Conservation (phyloP, 805 yeast genomes). For the Diddensiella santjacobensis region DNA sequence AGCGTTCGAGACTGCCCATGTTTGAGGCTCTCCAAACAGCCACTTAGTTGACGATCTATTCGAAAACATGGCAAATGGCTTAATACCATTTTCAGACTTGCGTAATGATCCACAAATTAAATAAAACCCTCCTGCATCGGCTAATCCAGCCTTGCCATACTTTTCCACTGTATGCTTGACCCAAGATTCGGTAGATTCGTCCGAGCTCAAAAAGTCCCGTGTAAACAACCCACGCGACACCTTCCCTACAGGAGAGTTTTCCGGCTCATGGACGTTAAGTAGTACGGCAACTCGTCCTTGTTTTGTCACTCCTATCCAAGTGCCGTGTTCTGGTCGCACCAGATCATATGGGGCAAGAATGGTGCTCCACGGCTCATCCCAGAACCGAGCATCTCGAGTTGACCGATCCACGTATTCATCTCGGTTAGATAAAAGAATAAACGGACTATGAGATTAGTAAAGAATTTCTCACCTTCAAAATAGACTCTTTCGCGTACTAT, state of each 20-base stretch:
- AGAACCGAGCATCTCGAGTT: slow-evolving; percentile 54
- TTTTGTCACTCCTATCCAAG: slow-evolving; percentile 80
- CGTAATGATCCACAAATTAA: slow-evolving; percentile 51
- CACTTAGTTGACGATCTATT: slow-evolving; percentile 4
- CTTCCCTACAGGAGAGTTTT: slow-evolving; percentile 35
- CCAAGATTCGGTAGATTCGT: slow-evolving; percentile 44
- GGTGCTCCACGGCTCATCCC: slow-evolving; percentile 32
- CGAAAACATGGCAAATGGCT: slow-evolving; percentile 11
- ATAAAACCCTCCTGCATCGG: slow-evolving; percentile 58
- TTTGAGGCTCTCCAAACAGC: slow-evolving; percentile 2
- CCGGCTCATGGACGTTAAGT: slow-evolving; percentile 64
- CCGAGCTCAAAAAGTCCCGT: slow-evolving; percentile 40
- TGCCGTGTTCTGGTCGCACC: slow-evolving; percentile 71
- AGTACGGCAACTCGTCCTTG: slow-evolving; percentile 64
- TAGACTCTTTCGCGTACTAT: slow-evolving; percentile 37
- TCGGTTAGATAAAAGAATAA: slow-evolving; percentile 75
- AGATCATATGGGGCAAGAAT: slow-evolving; percentile 71
- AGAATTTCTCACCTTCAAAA: neutral
- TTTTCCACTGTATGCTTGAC: slow-evolving; percentile 29
- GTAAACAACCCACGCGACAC: slow-evolving; percentile 55
- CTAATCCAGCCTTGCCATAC: slow-evolving; percentile 29
- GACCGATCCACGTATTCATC: slow-evolving; percentile 80
- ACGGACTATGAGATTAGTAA: slow-evolving; percentile 39
- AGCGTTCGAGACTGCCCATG: slow-evolving; percentile 9
- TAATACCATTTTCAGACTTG: slow-evolving; percentile 24